These are phyloP conservation scores for Chlamydomonas sphaeroides DNA, from an alignment of 139 green algal genomes.

Conservation along the genomic window DNA sequence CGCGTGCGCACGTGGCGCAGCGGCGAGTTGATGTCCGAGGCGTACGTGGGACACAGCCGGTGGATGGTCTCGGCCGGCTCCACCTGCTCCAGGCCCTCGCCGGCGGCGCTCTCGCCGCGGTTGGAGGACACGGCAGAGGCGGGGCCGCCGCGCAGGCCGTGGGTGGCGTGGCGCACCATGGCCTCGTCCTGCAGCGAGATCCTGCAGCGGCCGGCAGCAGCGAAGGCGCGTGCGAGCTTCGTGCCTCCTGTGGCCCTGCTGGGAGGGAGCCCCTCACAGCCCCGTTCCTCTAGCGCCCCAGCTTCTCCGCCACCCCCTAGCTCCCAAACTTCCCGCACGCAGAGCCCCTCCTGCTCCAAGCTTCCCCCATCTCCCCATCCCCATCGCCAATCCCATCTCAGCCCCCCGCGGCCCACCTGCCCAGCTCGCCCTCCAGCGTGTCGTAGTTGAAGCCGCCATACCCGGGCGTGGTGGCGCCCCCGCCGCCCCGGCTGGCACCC, in stretches of 20 bases:
- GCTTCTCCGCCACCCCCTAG: not conserved
- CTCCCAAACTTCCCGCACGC: not conserved
- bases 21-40: slow-evolving; percentile 92
- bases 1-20: slow-evolving; percentile 96
- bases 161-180: slow-evolving; percentile 32
- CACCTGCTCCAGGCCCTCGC: slow-evolving; percentile 10
- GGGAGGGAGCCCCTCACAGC: no score
- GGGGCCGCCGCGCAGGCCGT: slow-evolving; percentile 25
- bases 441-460: slow-evolving; percentile 31
- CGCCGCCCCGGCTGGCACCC: slow-evolving; percentile 11
- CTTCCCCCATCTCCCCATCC: not conserved
- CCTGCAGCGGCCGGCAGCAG: not conserved
- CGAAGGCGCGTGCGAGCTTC: no score
- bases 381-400: not conserved
- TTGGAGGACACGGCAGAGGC: slow-evolving; percentile 14
- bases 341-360: not conserved
- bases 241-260: no score
- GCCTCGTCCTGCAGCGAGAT: slow-evolving; percentile 52
- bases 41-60: slow-evolving; percentile 88
- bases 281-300: no score
- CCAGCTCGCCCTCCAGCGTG: slow-evolving; percentile 33
- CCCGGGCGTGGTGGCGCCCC: not conserved
- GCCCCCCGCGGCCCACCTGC: not conserved
- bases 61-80: slow-evolving; percentile 61
- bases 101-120: slow-evolving; percentile 7